A percentile compares a stretch with the other conserved stretches of the same genome.
These are phyloP conservation scores for Arthrobotrys megalospora DNA, from an alignment of 2,329 filamentous ascomycete species.

Conservation along the genomic window DNA sequence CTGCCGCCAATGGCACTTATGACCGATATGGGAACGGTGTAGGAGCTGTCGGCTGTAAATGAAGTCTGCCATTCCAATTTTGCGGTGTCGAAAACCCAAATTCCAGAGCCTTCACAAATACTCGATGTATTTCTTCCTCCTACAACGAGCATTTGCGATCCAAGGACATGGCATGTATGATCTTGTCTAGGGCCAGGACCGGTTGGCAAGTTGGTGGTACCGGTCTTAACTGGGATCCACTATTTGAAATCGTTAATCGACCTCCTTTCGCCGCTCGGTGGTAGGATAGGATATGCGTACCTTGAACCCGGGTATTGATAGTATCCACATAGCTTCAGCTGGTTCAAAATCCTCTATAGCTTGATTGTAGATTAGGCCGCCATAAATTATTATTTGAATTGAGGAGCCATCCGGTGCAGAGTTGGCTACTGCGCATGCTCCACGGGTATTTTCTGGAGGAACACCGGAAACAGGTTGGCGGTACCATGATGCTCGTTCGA, in stretches of 20 bases:
- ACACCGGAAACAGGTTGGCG: conserved; percentile 35
- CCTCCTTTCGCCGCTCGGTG: not conserved
- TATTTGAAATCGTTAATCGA: not conserved
- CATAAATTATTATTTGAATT: conserved; percentile 38
- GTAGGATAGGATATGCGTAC: not conserved
- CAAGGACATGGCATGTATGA: conserved; percentile 34
- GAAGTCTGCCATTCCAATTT: conserved; percentile 33
- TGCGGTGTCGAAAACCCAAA: conserved; percentile 48
- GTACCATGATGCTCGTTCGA: conserved; percentile 39
- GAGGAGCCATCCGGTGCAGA: conserved; percentile 44
- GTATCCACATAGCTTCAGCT: conserved; percentile 34
- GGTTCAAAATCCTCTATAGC: conserved; percentile 8
- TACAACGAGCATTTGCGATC: conserved; percentile 44
- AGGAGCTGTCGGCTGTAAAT: conserved; percentile 10
- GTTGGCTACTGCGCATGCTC: conserved; percentile 32
- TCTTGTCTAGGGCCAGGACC: conserved; percentile 39
- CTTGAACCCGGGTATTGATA: conserved; percentile 45
- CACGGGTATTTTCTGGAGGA: conserved; percentile 8
- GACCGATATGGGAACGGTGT: conserved; percentile 23
- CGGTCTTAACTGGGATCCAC: conserved; percentile 31
- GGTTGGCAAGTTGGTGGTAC: not conserved
- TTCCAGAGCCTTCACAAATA: conserved; percentile 22
- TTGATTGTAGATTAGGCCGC: conserved; percentile 19
- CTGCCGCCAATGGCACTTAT: conserved; percentile 12
- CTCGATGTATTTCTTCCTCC: conserved; percentile 27